phyloP scores from a whole-genome alignment of 495 filamentous ascomycete species.

The Hypoxylon lienhwacheense region DNA sequence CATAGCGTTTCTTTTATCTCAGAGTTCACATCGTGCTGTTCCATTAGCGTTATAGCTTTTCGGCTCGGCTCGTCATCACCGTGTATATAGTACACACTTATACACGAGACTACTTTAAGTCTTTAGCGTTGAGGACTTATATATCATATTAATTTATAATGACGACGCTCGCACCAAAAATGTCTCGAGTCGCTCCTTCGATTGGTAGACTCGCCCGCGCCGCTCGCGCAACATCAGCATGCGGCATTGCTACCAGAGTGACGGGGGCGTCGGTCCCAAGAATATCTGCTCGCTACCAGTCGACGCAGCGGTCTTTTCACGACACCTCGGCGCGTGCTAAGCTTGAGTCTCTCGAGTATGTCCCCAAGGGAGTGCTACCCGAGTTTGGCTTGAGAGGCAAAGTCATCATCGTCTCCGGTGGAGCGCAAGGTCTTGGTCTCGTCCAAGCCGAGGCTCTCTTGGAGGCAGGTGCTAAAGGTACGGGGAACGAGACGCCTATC shows the following conservation, averaged over 20 bases:
- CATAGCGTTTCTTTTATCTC: constrained; percentile 4
- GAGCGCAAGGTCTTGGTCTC: constrained; percentile 75
- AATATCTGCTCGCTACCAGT: constrained; percentile 2
- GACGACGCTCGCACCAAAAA: constrained; percentile 23
- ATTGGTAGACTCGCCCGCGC: constrained; percentile 25
- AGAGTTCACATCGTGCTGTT: constrained; percentile 9
- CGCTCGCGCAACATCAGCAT: constrained; percentile 13
- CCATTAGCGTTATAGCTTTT: constrained; percentile 1
- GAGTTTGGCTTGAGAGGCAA: constrained; percentile 80
- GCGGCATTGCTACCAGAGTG: constrained; percentile 11
- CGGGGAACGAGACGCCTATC: neutral
- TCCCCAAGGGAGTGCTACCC: constrained; percentile 50
- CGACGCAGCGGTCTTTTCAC: constrained; percentile 17
- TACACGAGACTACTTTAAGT: neutral
- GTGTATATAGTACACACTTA: neutral
- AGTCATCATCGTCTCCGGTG: constrained; percentile 78
- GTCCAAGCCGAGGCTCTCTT: constrained; percentile 78
- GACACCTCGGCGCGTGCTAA: constrained; percentile 8
- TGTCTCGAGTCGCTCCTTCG: constrained; percentile 26
- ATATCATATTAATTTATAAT: constrained; percentile 23
- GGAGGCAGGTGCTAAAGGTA: constrained; percentile 71
- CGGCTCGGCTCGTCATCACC: neutral
- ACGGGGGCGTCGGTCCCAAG: constrained; percentile 5
- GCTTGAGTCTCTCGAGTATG: neutral
- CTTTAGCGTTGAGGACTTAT: neutral